Evolutionary conservation across 768 basidiomycete species (phyloP).

Genomic region (Leccinum aurantiacum): DNA sequence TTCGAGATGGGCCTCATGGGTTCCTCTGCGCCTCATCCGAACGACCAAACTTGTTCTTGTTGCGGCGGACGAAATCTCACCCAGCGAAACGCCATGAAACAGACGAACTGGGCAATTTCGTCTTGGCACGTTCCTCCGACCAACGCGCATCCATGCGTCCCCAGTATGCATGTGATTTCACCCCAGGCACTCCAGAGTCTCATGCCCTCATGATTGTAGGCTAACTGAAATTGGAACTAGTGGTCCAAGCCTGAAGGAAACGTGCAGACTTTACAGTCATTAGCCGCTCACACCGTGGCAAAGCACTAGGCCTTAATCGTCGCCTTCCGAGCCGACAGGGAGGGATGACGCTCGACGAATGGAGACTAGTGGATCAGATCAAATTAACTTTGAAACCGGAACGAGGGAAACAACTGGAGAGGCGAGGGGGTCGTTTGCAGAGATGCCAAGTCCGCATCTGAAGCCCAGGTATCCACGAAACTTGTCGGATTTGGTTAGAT

Average conservation of each 20-base stretch:
- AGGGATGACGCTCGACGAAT: background rate
- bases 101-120: background rate
- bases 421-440: background rate
- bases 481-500: slow-evolving; percentile 24
- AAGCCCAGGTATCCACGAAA: slow-evolving; percentile 1
- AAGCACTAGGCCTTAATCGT: background rate
- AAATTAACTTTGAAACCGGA: background rate
- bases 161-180: slow-evolving; percentile 6
- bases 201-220: background rate
- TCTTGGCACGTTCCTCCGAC: background rate
- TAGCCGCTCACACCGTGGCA: background rate
- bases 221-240: background rate
- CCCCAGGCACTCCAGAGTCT: slow-evolving; percentile 4
- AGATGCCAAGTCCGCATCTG: slow-evolving; percentile 7
- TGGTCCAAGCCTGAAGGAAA: background rate
- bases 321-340: background rate
- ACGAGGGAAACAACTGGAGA: background rate
- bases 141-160: background rate
- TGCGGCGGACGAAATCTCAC: background rate
- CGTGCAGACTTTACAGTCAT: background rate
- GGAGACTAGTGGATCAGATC: background rate
- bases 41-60: background rate
- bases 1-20: slow-evolving; percentile 1
- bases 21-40: background rate
- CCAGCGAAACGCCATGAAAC: background rate